A percentile compares a stretch with the other conserved stretches of the same genome.
These are phyloP conservation scores for Wickerhamiella dianesei DNA, from an alignment of 805 yeast species.

Conservation along the genomic window DNA sequence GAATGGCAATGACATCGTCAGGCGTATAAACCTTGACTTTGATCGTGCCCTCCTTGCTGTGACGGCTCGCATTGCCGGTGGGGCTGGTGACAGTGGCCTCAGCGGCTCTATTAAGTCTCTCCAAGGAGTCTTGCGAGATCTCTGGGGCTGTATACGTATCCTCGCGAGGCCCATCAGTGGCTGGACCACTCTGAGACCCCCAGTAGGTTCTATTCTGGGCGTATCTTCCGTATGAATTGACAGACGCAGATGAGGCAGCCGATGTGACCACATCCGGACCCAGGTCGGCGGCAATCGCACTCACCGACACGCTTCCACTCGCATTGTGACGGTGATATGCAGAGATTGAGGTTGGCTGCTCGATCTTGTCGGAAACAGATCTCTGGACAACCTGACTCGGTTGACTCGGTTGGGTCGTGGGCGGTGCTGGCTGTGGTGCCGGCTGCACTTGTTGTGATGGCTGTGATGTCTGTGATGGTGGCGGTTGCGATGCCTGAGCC, in stretches of 20 bases:
- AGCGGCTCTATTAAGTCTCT: background rate
- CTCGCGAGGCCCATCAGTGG: background rate
- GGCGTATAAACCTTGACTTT: constrained; percentile 29
- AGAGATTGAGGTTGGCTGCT: background rate
- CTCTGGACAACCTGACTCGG: too few species aligned
- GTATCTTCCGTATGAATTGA: background rate
- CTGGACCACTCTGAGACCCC: background rate
- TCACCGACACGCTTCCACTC: background rate
- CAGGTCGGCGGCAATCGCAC: background rate
- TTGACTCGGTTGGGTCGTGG: too few species aligned
- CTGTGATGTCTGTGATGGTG: background rate
- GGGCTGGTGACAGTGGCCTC: background rate
- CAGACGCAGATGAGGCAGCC: background rate
- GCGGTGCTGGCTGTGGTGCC: background rate
- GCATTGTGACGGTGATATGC: background rate
- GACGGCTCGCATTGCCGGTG: too few species aligned
- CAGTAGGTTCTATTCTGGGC: background rate
- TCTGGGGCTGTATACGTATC: background rate
- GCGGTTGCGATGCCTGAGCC: background rate
- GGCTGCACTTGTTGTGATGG: background rate
- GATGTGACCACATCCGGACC: background rate
- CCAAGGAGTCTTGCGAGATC: background rate
- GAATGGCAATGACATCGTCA: constrained; percentile 28
- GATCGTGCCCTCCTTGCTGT: constrained; percentile 11
- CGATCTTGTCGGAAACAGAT: too few species aligned